Evolutionary conservation across 345 rosid genomes (phyloP), one percentile per base, ranked within the genome.

Genomic region (Clausena lansium): DNA sequence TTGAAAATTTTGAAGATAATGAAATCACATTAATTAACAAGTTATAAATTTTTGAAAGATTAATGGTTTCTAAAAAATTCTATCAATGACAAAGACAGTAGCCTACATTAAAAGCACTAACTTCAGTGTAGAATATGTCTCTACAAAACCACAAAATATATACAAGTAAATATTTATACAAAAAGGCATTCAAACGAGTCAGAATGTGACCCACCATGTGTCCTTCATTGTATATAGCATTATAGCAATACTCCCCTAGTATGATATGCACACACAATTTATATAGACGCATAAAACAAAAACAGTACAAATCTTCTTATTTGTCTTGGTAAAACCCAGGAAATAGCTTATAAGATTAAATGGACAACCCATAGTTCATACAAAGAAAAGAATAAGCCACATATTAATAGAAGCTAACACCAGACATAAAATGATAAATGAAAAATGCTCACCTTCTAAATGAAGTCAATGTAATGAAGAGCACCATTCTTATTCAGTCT

Each of bases 381-480:
- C 36, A 73, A 47, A 61, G 68, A 4, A 7, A 70, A 74, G 20
- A 74, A 52, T 20, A 71, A 57, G 58, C 20, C 11, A 72, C 41
- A 45, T 57, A 69, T 20, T 64, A 20, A 50, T 6, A 72, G 70
- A 11, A 19, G 36, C 35, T 11, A 30, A 57, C 24, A 22, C 30
- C 24, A 70, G 45, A 64, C 27, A 38, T 8, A 8, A 25, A 67
- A 61, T 27, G 32, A 41, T 27, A 62, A 33, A 33, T n/a, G 28
- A 55, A 30, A 71, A 74, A 22, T 1, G 66, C 86, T 81, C 67
- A 86, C 91, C 8, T 83, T 58, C 74, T 88, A 82, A 80, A 88
- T 84, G 72, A 81, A 82, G 77, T 88, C 86, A 66, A 88, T 84
- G 79, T 88, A 88, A 75, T 84, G 89, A 73, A 73, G 88, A 77